Percentiles rank a stretch among this genome's conserved stretches.
phyloP scores from a whole-genome alignment of 2,329 filamentous ascomycete genomes.

The Neopestalotiopsis sp. region DNA sequence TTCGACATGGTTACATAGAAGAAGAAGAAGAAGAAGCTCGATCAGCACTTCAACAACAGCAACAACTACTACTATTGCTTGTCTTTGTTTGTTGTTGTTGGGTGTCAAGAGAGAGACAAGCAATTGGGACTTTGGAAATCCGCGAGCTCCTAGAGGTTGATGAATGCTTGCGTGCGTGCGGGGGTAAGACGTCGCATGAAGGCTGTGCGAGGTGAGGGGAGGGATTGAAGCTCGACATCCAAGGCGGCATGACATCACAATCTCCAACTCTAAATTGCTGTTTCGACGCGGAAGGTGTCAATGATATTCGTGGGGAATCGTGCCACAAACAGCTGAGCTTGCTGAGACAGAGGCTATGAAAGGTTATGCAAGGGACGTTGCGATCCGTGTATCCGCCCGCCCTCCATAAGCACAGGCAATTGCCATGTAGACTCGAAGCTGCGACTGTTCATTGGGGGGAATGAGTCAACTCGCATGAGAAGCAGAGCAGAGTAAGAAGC shows the following conservation, averaged over 20 bases:
- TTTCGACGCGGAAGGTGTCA: not conserved
- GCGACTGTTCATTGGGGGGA: no score
- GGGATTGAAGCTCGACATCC: not conserved
- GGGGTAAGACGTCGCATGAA: not conserved
- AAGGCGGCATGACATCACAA: constrained; percentile 3
- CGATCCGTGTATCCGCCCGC: not conserved
- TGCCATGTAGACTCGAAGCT: no score
- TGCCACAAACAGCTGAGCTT: not conserved
- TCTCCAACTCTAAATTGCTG: constrained; percentile 15
- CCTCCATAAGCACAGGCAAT: not conserved
- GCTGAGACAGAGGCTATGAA: not conserved
- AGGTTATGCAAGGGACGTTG: constrained; percentile 9
- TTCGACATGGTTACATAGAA: constrained; percentile 15
- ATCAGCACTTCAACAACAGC: not conserved
- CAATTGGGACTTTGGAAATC: constrained; percentile 8
- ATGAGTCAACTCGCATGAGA: no score
- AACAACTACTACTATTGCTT: not conserved
- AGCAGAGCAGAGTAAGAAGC: no score
- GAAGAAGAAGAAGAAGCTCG: not conserved
- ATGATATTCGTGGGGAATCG: not conserved
- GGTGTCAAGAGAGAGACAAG: not conserved
- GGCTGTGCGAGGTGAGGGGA: not conserved
- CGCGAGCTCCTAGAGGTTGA: constrained; percentile 7
- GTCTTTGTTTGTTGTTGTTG: not conserved
- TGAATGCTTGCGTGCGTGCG: not conserved